These are phyloP conservation scores for Chrysanthemum makinoi DNA, from an alignment of 129 eudicot species.

Conservation along the genomic window DNA sequence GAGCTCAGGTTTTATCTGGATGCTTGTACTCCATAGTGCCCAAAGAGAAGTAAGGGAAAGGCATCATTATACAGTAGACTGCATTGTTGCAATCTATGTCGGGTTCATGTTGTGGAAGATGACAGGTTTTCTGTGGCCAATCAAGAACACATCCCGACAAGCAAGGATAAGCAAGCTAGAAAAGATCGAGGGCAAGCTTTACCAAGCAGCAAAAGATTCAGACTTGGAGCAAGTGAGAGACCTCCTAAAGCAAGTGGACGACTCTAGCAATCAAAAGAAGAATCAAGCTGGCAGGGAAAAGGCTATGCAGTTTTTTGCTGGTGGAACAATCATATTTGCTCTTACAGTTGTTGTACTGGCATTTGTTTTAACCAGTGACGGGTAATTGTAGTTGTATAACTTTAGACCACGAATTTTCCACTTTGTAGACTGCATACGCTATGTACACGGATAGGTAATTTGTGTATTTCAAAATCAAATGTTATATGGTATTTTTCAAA, in stretches of 20 bases:
- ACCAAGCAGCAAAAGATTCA: conserved; percentile 91
- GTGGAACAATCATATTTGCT: conserved; percentile 62
- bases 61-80: conserved; percentile 88
- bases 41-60: conserved; percentile 96
- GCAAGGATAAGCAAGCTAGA: conserved; percentile 64
- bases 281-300: conserved; percentile 35
- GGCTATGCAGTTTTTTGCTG: conserved; percentile 74
- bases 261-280: conserved; percentile 35
- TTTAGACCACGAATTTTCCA: conserved; percentile 16
- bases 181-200: conserved; percentile 52
- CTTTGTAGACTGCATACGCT: background rate
- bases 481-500: too few relatives aligned
- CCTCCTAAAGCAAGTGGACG: conserved; percentile 74
- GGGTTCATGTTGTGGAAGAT: conserved; percentile 91
- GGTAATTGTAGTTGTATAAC: conserved; percentile 35
- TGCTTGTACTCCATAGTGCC: conserved; percentile 84
- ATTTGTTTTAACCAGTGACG: conserved; percentile 72
- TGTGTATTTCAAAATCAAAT: background rate
- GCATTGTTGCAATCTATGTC: conserved; percentile 76
- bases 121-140: conserved; percentile 86
- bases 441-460: background rate
- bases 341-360: conserved; percentile 69
- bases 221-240: conserved; percentile 66
- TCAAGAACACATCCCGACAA: conserved; percentile 37
- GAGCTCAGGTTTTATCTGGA: conserved; percentile 80